These are phyloP conservation scores for Antrodiella citrinella DNA, from an alignment of 768 basidiomycete species.

Conservation along the genomic window DNA sequence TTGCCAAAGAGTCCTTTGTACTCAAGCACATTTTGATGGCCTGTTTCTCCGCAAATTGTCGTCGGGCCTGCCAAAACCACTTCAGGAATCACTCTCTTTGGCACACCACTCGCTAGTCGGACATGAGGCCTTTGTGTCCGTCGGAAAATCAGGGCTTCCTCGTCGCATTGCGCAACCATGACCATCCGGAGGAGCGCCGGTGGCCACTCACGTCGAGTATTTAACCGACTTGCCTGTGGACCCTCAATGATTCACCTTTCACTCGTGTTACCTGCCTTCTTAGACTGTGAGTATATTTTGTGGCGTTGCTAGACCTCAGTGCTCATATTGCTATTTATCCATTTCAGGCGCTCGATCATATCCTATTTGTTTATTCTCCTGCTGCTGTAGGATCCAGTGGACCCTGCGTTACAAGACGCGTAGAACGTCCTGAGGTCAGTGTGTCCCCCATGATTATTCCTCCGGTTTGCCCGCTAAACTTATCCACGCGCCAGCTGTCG, in stretches of 20 bases:
- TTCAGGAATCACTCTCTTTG: background rate
- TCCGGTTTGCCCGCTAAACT: too few species aligned
- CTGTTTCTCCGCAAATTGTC: too few species aligned
- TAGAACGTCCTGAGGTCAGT: too few species aligned
- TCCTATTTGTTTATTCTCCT: background rate
- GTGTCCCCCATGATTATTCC: too few species aligned
- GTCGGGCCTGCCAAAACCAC: background rate
- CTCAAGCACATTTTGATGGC: background rate
- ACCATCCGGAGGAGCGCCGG: background rate
- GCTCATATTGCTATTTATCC: background rate
- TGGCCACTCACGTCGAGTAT: background rate
- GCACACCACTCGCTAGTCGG: background rate
- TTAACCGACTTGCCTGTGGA: background rate
- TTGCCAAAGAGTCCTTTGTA: background rate
- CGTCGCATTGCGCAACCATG: background rate
- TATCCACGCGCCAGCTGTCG: too few species aligned
- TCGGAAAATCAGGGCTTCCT: background rate
- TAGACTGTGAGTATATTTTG: background rate
- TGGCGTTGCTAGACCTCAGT: background rate
- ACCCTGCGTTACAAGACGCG: too few species aligned
- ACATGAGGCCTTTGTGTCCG: background rate
- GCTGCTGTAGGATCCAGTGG: too few species aligned
- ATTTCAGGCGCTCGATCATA: background rate
- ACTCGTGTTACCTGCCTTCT: background rate
- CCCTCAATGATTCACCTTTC: background rate